These are phyloP conservation scores for Kalmanozyma brasiliensis DNA, from an alignment of 1,284 basidiomycete species.

Conservation along the genomic window DNA sequence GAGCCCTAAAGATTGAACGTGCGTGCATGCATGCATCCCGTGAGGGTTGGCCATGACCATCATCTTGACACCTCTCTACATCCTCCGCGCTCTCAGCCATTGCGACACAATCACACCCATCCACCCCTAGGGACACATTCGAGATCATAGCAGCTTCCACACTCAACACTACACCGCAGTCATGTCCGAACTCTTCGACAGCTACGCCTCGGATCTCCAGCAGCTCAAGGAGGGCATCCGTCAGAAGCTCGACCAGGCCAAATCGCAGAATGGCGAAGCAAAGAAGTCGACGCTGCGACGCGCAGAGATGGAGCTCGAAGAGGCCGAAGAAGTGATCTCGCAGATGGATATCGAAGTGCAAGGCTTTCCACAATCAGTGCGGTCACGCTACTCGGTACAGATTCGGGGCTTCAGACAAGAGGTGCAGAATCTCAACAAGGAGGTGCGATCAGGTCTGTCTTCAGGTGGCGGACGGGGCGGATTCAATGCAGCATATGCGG, in stretches of 20 bases:
- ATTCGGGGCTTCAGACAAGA: constrained; percentile 54
- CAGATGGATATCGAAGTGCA: constrained; percentile 99
- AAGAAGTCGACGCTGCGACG: constrained; percentile 83
- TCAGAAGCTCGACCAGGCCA: constrained; percentile 45
- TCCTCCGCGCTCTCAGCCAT: too few species aligned
- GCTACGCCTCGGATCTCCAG: constrained; percentile 63
- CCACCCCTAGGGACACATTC: too few species aligned
- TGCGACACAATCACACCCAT: not conserved
- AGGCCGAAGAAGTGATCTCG: constrained; percentile 92
- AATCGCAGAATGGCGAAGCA: constrained; percentile 73
- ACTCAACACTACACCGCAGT: not conserved
- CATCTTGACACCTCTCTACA: too few species aligned
- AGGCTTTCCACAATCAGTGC: constrained; percentile 79
- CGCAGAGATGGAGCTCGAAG: constrained; percentile 94
- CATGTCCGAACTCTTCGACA: constrained; percentile 67
- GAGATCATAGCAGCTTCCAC: too few species aligned
- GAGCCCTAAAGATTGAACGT: too few species aligned
- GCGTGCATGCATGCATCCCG: not conserved
- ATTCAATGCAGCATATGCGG: constrained; percentile 30
- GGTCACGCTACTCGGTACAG: constrained; percentile 53
- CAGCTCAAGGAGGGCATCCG: constrained; percentile 57
- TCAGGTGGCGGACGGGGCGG: constrained; percentile 15
- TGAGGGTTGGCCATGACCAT: too few species aligned
- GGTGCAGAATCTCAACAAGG: constrained; percentile 52
- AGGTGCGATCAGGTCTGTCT: constrained; percentile 34